A percentile compares a stretch with the other conserved stretches of the same genome.
These are phyloP conservation scores for Vitis rotundifolia DNA, from an alignment of 164 flowering plant genomes.

Conservation along the genomic window DNA sequence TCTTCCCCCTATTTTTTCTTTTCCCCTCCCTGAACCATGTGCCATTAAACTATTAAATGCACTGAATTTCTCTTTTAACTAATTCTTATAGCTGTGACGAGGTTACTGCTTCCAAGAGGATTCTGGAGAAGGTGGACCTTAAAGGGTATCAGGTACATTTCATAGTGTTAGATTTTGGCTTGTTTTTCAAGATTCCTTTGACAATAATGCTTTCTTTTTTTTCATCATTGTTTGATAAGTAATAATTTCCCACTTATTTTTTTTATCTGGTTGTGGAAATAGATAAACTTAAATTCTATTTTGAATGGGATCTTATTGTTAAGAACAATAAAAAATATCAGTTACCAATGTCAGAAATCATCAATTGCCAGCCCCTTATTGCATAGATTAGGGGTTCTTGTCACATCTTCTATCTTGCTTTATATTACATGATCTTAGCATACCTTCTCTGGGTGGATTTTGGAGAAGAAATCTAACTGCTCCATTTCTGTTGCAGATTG, in stretches of 20 bases:
- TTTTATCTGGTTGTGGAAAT: neutral
- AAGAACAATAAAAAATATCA: too few species aligned
- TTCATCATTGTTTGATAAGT: neutral
- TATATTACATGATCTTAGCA: neutral
- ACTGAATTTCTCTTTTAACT: neutral
- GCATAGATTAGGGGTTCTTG: neutral
- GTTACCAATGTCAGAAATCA: too few species aligned
- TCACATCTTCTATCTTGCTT: neutral
- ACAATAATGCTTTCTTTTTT: neutral
- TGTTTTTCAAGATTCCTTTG: neutral
- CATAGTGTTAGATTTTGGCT: neutral
- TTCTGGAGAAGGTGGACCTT: conserved; percentile 41
- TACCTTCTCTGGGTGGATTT: neutral
- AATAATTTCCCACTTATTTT: neutral
- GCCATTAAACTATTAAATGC: too few species aligned
- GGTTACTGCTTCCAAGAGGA: conserved; percentile 38
- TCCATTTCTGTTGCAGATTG: conserved; percentile 47
- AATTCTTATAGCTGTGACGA: conserved; percentile 32
- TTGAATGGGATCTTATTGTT: too few species aligned
- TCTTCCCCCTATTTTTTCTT: neutral
- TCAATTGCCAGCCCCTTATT: neutral
- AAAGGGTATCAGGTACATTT: conserved; percentile 45
- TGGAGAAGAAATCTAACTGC: conserved; percentile 3
- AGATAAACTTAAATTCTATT: neutral
- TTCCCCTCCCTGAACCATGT: neutral